Evolutionary conservation across 306 rosid species (phyloP).

Genomic region (Fragaria ananassa): DNA sequence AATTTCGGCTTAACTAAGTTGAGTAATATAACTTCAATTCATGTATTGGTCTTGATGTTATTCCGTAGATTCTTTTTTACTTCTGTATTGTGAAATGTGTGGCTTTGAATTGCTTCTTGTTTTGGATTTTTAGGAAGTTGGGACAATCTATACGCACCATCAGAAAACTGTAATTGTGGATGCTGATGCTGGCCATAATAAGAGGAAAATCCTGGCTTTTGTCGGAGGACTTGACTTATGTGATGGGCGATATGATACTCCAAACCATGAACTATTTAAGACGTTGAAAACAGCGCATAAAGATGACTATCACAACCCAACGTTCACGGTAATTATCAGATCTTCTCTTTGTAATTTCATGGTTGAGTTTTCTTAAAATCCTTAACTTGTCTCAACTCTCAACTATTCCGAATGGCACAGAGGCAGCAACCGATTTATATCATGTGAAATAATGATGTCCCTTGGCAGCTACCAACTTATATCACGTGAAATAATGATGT

Average conservation of each 20-base stretch:
- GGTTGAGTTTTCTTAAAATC: not conserved
- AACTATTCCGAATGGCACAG: not conserved
- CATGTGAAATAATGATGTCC: too few species aligned
- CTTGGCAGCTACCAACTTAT: not conserved
- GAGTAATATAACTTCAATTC: not conserved
- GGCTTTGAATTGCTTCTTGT: conserved; percentile 21
- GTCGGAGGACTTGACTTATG: conserved; percentile 98
- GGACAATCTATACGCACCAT: conserved; percentile 93
- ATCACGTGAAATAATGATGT: not conserved
- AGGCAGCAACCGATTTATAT: not conserved
- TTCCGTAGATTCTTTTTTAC: not conserved
- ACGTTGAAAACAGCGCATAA: conserved; percentile 74
- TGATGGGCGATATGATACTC: conserved; percentile 92
- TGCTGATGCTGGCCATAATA: conserved; percentile 73
- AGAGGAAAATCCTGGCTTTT: conserved; percentile 85
- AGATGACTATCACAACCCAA: conserved; percentile 96
- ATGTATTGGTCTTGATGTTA: not conserved
- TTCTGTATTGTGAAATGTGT: conserved; percentile 17
- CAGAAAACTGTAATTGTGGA: conserved; percentile 95
- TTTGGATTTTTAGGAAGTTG: conserved; percentile 70
- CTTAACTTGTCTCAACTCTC: not conserved
- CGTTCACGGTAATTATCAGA: conserved; percentile 58
- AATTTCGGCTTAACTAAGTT: not conserved
- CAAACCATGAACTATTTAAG: conserved; percentile 67
- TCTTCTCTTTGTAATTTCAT: conserved; percentile 24